phyloP scores from a whole-genome alignment of 306 rosid genomes.

The Erythrophleum fordii region DNA sequence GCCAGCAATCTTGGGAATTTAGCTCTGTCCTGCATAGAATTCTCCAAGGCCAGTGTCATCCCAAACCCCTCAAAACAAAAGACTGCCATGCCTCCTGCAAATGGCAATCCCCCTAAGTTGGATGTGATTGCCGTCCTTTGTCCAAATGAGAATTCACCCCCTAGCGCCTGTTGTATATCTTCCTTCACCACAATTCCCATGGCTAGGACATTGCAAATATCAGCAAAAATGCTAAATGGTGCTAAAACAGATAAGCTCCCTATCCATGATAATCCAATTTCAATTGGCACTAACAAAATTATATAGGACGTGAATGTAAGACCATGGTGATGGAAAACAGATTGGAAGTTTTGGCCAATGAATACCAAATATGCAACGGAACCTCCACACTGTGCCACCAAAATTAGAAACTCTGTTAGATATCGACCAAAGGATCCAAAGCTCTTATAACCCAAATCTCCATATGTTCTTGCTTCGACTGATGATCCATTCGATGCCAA shows the following conservation, averaged over 20 bases:
- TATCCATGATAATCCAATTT: slow-evolving; percentile 82
- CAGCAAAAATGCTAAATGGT: slow-evolving; percentile 92
- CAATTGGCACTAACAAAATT: slow-evolving; percentile 65
- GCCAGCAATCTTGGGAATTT: slow-evolving; percentile 73
- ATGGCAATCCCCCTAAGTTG: slow-evolving; percentile 79
- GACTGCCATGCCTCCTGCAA: slow-evolving; percentile 87
- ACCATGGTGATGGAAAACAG: slow-evolving; percentile 52
- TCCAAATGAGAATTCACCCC: slow-evolving; percentile 56
- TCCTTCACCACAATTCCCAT: slow-evolving; percentile 82
- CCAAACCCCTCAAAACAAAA: slow-evolving; percentile 93
- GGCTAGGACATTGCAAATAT: slow-evolving; percentile 73
- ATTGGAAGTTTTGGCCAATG: slow-evolving; percentile 75
- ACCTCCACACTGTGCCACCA: slow-evolving; percentile 75
- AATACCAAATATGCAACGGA: slow-evolving; percentile 83
- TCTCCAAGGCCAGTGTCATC: slow-evolving; percentile 87
- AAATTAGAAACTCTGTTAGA: slow-evolving; percentile 66
- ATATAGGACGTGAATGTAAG: slow-evolving; percentile 48
- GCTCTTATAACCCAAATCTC: slow-evolving; percentile 75
- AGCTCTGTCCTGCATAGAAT: slow-evolving; percentile 52
- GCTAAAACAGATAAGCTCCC: slow-evolving; percentile 71
- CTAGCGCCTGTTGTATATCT: slow-evolving; percentile 56
- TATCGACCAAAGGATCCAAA: slow-evolving; percentile 72
- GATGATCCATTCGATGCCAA: slow-evolving; percentile 60
- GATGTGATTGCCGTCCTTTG: slow-evolving; percentile 74
- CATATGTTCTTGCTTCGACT: slow-evolving; percentile 58